A percentile compares a stretch with the other conserved stretches of the same genome.
phyloP scores from a whole-genome alignment of 73 alveolate species.

The Symbiodinium pilosum region DNA sequence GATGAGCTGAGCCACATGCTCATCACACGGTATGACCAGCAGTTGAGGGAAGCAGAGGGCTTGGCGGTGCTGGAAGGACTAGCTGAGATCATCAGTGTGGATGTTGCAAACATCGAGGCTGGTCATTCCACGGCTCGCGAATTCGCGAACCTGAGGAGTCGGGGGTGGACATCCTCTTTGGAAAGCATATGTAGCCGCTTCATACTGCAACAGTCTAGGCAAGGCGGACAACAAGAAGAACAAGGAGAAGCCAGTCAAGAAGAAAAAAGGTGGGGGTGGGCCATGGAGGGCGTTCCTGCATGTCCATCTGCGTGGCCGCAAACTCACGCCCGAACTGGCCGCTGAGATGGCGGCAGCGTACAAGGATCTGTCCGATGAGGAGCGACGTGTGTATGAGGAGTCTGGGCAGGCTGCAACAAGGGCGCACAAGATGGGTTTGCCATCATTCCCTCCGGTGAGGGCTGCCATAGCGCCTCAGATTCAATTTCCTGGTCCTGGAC shows the following conservation, averaged over 20 bases:
- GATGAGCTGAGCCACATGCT: background rate
- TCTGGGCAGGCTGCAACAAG: background rate
- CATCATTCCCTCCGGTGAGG: no score
- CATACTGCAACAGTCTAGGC: background rate
- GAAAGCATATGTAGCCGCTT: background rate
- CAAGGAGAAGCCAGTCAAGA: no score
- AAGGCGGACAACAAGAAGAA: no score
- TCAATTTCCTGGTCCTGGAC: background rate
- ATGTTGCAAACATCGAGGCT: background rate
- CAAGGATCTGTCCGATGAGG: background rate
- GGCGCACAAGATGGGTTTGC: background rate
- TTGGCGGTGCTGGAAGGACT: background rate
- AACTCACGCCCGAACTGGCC: background rate
- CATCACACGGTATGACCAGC: background rate
- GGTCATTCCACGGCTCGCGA: background rate
- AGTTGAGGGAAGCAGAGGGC: background rate
- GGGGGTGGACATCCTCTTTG: background rate
- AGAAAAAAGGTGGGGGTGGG: constrained; percentile 22
- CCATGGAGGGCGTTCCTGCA: constrained; percentile 41
- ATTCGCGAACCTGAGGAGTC: background rate
- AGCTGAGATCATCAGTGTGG: background rate
- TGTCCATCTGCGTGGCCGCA: background rate
- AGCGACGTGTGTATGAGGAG: background rate
- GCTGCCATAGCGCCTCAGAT: no score
- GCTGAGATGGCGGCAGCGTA: background rate